Base-by-base conservation (phyloP, 78 protist species). In the Dictyostelium citrinum region DNA sequence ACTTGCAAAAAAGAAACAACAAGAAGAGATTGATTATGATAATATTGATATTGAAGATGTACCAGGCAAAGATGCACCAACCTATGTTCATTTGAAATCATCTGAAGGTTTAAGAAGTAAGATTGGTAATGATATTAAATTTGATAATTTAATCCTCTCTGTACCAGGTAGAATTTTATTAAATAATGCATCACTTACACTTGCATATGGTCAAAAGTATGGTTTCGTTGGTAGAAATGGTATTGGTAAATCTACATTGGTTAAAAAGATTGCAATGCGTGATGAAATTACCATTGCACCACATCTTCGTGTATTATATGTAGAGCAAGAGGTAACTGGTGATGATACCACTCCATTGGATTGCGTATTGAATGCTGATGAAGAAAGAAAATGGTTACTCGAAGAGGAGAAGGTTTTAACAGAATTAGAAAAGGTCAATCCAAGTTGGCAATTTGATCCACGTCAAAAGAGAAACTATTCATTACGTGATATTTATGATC, bases 221-320 rank as follows among this genome's bases (percentile, higher is more conserved):
- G 99, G 99, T 27, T 95, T 98, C 29, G 93, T 98, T 71, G 99
- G 99, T 20, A 80, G 91, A 31, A 98, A 98, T 93, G 99, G 99
- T 79, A 43, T 83, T 31, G 99, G 99, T 43, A 98, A 98, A 90
- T 78, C 98, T n/a, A 96, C 98, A 41, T 97, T 98, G 72, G 96
- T 98, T 83, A 80, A 97, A 45, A 35, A 45, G 83, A 29, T 98
- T 43, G 97, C 97, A 3, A 60, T 31, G n/a, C 78, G 98, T 43
- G 84, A 90, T 76, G 90, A 77, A 27, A 80, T 95, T 33, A 82
- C 27, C 6, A 95, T 98, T 74, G 97, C 98, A 0, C 74, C 90
- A 61, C 81, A 79, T 91, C 55, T 98, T n/a, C 39, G 96, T 11
- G 91, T 98, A 24, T 96, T 95, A 35, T 96, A 97, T 39, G 97